Evolutionary conservation across 768 basidiomycete species (phyloP), one percentile per base, ranked within the genome.

Genomic region (Naganishia antarctica): DNA sequence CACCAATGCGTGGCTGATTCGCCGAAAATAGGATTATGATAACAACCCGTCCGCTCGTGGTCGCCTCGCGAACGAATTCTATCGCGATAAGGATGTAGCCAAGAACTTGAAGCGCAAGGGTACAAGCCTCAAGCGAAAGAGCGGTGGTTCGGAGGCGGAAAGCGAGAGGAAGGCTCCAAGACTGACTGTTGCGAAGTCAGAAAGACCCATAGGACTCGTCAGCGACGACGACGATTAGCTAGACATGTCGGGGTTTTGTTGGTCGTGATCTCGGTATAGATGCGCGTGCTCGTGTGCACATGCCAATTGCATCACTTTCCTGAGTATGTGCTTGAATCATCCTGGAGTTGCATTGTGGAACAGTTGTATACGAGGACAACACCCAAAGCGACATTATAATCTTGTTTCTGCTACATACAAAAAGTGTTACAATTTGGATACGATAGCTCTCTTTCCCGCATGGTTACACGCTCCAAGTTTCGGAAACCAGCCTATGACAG

Each of bases 181-280:
- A 25, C 13, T 57, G 11, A 57, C n/a, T 13, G 32, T 57, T 41
- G n/a, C 53, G 37, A 57, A 40, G 23, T 40, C 53, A 1, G 53
- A 57, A 15, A 37, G 53, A 57, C 26, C n/a, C 26, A 2, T 34
- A 4, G 53, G 53, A 1, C 37, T 57, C 1, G 53, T 57, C 21
- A 57, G 53, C 53, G 53, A 57, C n/a, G 53, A 57, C 23, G 53
- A 57, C n/a, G 43, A 44, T 44, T 44, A 44, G 43, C 8, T 7
- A 21, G 43, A 7, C 43, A 37, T 37, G 34, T 37, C 15, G 34
- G 34, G n/a, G n/a, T n/a, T n/a, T n/a, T n/a, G n/a, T n/a, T n/a
- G n/a, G n/a, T n/a, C n/a, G n/a, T n/a, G n/a, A n/a, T n/a, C n/a
- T n/a, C n/a, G n/a, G n/a, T n/a, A n/a, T n/a, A 37, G 15, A 37